Percentiles rank a stretch among this genome's conserved stretches.
These are phyloP conservation scores for Corylus americana DNA, from an alignment of 306 rosid species.

Conservation along the genomic window DNA sequence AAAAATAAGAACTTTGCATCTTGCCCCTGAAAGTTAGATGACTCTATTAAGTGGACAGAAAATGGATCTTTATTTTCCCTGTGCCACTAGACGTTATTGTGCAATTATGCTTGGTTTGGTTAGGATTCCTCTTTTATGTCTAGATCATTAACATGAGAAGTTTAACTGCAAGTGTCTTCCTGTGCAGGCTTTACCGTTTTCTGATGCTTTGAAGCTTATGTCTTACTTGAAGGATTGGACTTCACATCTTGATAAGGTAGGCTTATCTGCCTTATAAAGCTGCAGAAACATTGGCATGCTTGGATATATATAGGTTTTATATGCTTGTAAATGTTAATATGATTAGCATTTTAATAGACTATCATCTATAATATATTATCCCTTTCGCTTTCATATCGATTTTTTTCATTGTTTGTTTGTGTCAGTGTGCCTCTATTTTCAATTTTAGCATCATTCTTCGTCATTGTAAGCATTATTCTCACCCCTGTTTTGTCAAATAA, in stretches of 20 bases:
- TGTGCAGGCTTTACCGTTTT: constrained; percentile 84
- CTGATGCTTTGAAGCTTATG: constrained; percentile 83
- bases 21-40: too few species aligned
- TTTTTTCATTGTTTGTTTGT: neutral
- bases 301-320: neutral
- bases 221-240: constrained; percentile 86
- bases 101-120: neutral
- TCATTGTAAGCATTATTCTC: neutral
- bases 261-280: neutral
- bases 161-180: constrained; percentile 19
- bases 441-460: neutral
- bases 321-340: neutral
- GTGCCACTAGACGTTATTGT: constrained; percentile 4
- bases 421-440: neutral
- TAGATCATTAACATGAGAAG: constrained; percentile 14
- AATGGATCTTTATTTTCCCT: neutral
- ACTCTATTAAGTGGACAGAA: neutral
- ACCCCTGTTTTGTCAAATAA: neutral
- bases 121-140: neutral
- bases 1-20: neutral
- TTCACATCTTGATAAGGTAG: constrained; percentile 82
- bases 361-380: neutral
- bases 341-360: neutral
- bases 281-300: constrained; percentile 9
- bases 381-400: neutral